Evolutionary conservation across 2,329 filamentous ascomycete genomes (phyloP), one percentile per base, ranked within the genome.

Genomic region (Hypomyces perniciosus): DNA sequence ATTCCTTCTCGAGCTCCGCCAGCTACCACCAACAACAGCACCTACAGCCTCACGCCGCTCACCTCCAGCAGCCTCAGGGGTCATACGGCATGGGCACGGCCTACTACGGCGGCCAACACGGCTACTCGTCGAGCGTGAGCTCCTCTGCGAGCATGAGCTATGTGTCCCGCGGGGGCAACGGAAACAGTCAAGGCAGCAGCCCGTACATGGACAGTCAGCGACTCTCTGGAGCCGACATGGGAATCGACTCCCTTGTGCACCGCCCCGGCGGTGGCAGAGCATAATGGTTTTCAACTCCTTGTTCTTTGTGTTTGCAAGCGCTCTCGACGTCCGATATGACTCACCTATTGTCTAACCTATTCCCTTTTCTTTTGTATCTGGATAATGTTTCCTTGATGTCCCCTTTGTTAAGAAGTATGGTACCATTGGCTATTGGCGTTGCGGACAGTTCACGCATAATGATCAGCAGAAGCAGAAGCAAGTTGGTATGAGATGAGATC

Each of bases 161-260:
- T 28, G 57, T 59, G 10, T 56, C 59, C 5, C 57, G 63, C 49
- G 57, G 57, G 4, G 57, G 51, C 20, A 55, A 53, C 50, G 62
- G 60, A 4, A 61, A 57, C 38, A 61, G 61, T 46, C 68, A 72
- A 56, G 68, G 68, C 8, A 67, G 65, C 29, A 77, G 75, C 51
- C 73, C 75, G 3, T 79, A 79, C 52, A 62, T 78, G 66, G 67
- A 59, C 56, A 66, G 69, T 7, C 72, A 74, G 56, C 66, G 79
- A 39, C 68, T 81, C 49, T 71, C 79, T 5, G 78, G 77, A 55
- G 75, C 77, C 44, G 80, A 83, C 58, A 83, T 84, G 79, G 79
- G 77, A 27, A 83, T 84, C 58, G 76, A 76, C 46, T 70, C 77
- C 46, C 76, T 83, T 52, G 79, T 83, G 57, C 80, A 82, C 64